Percentiles rank a stretch among this genome's conserved stretches.
Evolutionary conservation across 495 filamentous ascomycete species (phyloP).

Genomic region (Talaromyces wortmannii): DNA sequence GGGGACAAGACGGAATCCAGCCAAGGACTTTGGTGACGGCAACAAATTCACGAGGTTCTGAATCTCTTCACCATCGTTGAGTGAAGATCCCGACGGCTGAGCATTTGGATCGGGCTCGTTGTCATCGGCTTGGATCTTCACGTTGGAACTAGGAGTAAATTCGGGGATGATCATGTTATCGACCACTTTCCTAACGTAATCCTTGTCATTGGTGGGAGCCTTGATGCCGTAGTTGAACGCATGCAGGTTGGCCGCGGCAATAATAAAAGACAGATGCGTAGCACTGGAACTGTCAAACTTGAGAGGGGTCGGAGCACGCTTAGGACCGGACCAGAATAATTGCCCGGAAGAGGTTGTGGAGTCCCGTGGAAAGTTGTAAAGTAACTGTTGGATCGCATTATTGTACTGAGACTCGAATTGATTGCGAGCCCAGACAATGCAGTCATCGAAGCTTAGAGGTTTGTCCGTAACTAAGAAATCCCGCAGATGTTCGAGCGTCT

Average conservation of each 20-base stretch:
- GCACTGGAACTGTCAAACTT: constrained; percentile 80
- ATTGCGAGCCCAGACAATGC: constrained; percentile 85
- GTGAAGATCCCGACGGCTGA: constrained; percentile 35
- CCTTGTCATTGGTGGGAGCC: constrained; percentile 54
- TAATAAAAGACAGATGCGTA: constrained; percentile 79
- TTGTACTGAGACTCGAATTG: constrained; percentile 97
- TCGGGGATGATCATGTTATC: constrained; percentile 95
- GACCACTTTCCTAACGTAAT: constrained; percentile 68
- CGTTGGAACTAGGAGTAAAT: constrained; percentile 82
- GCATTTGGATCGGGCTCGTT: constrained; percentile 94
- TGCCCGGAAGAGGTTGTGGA: constrained; percentile 80
- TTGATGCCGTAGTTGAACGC: constrained; percentile 98
- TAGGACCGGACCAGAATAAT: constrained; percentile 97
- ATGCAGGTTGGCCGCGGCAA: constrained; percentile 86
- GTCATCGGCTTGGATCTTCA: constrained; percentile 96
- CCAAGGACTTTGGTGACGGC: constrained; percentile 70
- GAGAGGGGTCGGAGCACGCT: constrained; percentile 88
- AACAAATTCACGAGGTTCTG: constrained; percentile 57
- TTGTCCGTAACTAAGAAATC: constrained; percentile 92
- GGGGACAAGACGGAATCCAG: constrained; percentile 78
- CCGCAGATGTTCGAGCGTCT: constrained; percentile 82
- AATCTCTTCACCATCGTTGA: constrained; percentile 68
- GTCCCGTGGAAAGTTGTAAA: constrained; percentile 98
- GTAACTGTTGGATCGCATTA: constrained; percentile 91
- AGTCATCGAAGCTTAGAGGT: constrained; percentile 90